These are phyloP conservation scores for Coemansia sp. DNA, from an alignment of 192 early-diverging fungal species.

Conservation along the genomic window DNA sequence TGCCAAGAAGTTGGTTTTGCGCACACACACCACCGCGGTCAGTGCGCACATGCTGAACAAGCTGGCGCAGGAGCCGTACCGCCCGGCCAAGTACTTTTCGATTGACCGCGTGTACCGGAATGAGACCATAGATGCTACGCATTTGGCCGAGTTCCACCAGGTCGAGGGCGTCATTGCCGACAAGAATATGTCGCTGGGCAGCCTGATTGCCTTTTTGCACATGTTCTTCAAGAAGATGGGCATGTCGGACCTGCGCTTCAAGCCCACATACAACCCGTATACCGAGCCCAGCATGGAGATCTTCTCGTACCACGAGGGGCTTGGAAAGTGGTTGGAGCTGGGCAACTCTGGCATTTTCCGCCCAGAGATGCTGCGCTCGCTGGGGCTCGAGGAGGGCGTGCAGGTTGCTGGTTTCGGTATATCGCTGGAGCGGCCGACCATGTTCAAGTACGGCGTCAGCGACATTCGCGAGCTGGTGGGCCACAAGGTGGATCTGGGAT, in stretches of 20 bases:
- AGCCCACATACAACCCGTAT: constrained; percentile 99
- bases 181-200: constrained; percentile 89
- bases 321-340: constrained; percentile 91
- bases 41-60: constrained; percentile 90
- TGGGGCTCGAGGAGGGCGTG: constrained; percentile 94
- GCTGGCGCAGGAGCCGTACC: constrained; percentile 86
- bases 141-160: constrained; percentile 99
- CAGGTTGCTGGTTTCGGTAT: constrained; percentile 98
- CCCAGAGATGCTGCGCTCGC: constrained; percentile 94
- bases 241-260: constrained; percentile 90
- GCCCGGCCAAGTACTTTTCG: constrained; percentile 97
- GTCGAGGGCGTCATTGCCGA: constrained; percentile 98
- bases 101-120: constrained; percentile 99
- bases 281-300: constrained; percentile 99
- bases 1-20: constrained; percentile 87
- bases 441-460: constrained; percentile 94
- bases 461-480: constrained; percentile 96
- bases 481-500: constrained; percentile 88
- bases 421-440: constrained; percentile 94
- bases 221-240: constrained; percentile 98
- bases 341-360: constrained; percentile 99
- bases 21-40: constrained; percentile 97
- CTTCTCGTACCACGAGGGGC: constrained; percentile 91
- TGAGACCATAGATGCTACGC: constrained; percentile 95
- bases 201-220: constrained; percentile 95